These are phyloP conservation scores for Salix udensis DNA, from an alignment of 345 rosid species.

Conservation along the genomic window DNA sequence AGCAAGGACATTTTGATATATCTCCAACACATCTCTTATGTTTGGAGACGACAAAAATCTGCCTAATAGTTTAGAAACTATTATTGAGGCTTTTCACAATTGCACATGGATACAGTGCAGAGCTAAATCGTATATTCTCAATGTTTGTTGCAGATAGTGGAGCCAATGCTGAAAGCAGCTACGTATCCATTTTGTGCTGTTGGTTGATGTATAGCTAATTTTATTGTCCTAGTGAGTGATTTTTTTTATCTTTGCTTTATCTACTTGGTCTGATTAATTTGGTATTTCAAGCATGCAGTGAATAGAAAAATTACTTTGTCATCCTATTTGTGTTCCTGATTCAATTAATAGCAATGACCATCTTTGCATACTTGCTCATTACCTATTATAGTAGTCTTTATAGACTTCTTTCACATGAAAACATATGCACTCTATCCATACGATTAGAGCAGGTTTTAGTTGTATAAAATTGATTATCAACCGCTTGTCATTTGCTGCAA, in stretches of 20 bases:
- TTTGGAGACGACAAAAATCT: not conserved
- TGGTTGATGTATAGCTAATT: slow-evolving; percentile 2
- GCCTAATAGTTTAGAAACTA: not conserved
- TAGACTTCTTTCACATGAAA: not conserved
- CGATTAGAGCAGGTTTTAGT: not conserved
- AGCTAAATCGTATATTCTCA: not conserved
- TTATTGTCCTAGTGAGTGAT: not conserved
- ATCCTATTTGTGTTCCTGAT: not conserved
- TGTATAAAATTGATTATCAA: not conserved
- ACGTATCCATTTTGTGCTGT: slow-evolving; percentile 42
- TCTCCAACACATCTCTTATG: not conserved
- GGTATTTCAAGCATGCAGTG: not conserved
- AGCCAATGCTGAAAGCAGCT: slow-evolving; percentile 88
- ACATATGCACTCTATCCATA: not conserved
- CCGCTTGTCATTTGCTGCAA: not conserved
- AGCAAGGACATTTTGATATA: not conserved
- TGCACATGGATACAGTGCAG: not conserved
- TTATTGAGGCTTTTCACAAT: not conserved
- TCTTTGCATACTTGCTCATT: not conserved
- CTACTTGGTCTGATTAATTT: not conserved
- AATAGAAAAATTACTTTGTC: not conserved
- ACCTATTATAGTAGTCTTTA: not conserved
- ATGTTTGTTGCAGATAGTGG: slow-evolving; percentile 64
- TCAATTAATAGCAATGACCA: not conserved
- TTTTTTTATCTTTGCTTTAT: not conserved